Conservation (phyloP, 1,284 basidiomycete genomes). For the Fomes fomentarius region DNA sequence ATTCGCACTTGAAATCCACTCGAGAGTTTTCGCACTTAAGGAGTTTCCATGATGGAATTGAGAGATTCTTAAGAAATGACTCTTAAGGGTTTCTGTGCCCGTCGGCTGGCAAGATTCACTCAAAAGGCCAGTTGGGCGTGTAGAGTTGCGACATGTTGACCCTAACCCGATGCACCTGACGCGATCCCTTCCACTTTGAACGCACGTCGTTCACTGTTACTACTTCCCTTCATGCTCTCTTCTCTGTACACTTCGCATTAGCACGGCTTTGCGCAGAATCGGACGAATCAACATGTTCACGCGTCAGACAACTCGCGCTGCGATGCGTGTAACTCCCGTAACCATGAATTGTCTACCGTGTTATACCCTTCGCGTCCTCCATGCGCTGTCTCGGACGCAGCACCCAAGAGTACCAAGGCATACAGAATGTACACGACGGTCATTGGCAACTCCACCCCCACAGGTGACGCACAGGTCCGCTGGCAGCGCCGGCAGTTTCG, state of each 20-base stretch:
- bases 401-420: not conserved
- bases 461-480: slow-evolving; percentile 34
- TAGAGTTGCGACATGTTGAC: slow-evolving; percentile 5
- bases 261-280: not conserved
- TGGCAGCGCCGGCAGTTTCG: slow-evolving; percentile 21
- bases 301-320: slow-evolving; percentile 1
- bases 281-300: not conserved
- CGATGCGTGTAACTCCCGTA: not conserved
- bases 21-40: too few relatives aligned
- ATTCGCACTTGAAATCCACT: too few relatives aligned
- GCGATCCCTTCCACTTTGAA: not conserved
- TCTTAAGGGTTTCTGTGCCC: too few relatives aligned
- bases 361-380: slow-evolving; percentile 2
- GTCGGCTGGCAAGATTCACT: too few relatives aligned
- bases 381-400: not conserved
- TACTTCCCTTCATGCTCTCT: not conserved
- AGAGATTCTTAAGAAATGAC: too few relatives aligned
- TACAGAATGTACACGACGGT: slow-evolving; percentile 14
- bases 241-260: not conserved
- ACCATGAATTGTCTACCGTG: not conserved
- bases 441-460: slow-evolving; percentile 36
- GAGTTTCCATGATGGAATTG: too few relatives aligned
- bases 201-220: not conserved
- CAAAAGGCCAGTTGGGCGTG: too few relatives aligned
- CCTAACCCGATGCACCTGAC: slow-evolving; percentile 18